A percentile compares a stretch with the other conserved stretches of the same genome.
Conservation (phyloP, 169 alveolate genomes). For the Babesia ovata region DNA sequence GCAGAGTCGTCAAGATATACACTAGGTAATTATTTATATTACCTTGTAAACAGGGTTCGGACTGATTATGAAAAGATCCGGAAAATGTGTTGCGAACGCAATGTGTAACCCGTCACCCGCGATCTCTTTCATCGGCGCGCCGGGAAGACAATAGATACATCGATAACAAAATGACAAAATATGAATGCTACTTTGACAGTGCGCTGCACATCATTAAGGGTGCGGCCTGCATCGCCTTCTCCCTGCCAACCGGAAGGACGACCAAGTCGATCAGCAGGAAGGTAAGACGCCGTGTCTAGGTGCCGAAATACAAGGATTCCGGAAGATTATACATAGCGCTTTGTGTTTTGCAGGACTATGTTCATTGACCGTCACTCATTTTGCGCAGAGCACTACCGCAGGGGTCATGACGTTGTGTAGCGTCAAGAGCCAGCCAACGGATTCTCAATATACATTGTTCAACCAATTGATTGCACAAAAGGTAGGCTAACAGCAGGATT, state of each 20-base stretch:
- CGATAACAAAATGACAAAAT: constrained; percentile 41
- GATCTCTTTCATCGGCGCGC: not conserved
- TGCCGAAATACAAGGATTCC: no score
- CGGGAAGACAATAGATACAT: not conserved
- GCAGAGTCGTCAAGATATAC: no score
- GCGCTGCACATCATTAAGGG: constrained; percentile 82
- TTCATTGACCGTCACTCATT: not conserved
- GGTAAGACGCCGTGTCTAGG: constrained; percentile 17
- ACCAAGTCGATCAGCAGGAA: constrained; percentile 71
- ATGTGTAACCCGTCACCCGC: no score
- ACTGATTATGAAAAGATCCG: no score
- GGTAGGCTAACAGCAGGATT: constrained; percentile 14
- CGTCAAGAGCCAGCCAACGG: constrained; percentile 50
- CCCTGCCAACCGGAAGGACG: constrained; percentile 79
- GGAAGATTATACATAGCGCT: not conserved
- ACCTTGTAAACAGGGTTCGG: no score
- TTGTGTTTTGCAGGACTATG: not conserved
- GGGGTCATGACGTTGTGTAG: constrained; percentile 47
- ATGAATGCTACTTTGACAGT: constrained; percentile 70
- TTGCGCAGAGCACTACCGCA: constrained; percentile 36
- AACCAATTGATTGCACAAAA: constrained; percentile 48
- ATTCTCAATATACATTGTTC: constrained; percentile 48
- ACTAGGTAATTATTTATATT: no score
- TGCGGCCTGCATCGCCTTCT: constrained; percentile 78
- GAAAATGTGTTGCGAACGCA: no score